Conservation (phyloP, 208 protist species). For the Tetramitus jugosus region DNA sequence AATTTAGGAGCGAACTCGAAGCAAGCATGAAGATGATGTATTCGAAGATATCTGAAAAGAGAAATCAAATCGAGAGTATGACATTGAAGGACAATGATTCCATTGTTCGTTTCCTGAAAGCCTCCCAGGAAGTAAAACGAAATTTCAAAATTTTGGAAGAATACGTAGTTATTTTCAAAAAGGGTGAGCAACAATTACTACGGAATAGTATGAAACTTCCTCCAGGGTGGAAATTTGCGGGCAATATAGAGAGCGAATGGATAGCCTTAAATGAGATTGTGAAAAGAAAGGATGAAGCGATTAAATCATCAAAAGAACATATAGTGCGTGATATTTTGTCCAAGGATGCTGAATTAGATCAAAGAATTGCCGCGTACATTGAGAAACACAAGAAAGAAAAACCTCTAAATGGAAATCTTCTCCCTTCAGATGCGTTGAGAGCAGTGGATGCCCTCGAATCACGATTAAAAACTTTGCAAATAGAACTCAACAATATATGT, state of each 20-base stretch:
- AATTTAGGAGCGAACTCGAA: slow-evolving; percentile 67
- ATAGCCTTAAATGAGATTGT: slow-evolving; percentile 79
- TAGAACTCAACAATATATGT: slow-evolving; percentile 44
- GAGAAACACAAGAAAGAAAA: slow-evolving; percentile 30
- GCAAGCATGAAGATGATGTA: slow-evolving; percentile 52
- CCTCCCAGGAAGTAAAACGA: slow-evolving; percentile 53
- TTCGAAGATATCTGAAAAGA: slow-evolving; percentile 47
- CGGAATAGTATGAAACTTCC: slow-evolving; percentile 76
- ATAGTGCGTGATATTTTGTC: slow-evolving; percentile 53
- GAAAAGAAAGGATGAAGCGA: slow-evolving; percentile 66
- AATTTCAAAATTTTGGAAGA: slow-evolving; percentile 41
- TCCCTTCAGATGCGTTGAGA: slow-evolving; percentile 49
- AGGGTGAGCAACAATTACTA: slow-evolving; percentile 70
- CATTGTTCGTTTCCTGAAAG: slow-evolving; percentile 73
- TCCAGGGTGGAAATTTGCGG: slow-evolving; percentile 73
- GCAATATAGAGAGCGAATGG: slow-evolving; percentile 80
- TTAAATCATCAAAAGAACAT: slow-evolving; percentile 55
- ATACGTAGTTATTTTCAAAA: slow-evolving; percentile 49
- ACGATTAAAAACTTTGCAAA: slow-evolving; percentile 41
- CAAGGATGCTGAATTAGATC: slow-evolving; percentile 40
- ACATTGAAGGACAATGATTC: slow-evolving; percentile 59
- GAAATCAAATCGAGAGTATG: slow-evolving; percentile 49
- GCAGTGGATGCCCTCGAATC: slow-evolving; percentile 60
- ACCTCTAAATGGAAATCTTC: slow-evolving; percentile 39
- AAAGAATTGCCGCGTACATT: slow-evolving; percentile 41